Evolutionary conservation across 1,139 yeast species (phyloP), one percentile per base, ranked within the genome.

Genomic region (Candida sanyaensis): DNA sequence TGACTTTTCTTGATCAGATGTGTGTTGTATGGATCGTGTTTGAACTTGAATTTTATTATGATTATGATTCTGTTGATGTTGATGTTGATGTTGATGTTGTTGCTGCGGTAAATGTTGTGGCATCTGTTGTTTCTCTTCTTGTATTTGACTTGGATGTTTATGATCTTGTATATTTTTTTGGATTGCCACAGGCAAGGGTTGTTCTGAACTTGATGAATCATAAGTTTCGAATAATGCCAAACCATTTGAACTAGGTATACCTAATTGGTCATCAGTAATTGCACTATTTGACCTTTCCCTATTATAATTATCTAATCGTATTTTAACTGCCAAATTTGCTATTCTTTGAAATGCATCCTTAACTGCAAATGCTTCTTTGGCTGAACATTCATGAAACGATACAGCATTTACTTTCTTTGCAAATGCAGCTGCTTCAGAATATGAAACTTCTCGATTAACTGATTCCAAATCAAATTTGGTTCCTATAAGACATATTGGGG

Each of bases 401-500:
- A 66, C 23, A 0, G 75, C 76, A 5, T 63, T 63, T 8, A 69
- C 55, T 6, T 53, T 44, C 2, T 51, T 30, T 6, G 75, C 69
- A 44, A 73, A 62, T 5, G 49, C 57, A 32, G 50, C 12, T 0
- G 73, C 78, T 46, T 71, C 71, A 4, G 62, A 63, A 45, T 46
- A 59, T 21, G 57, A 49, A 1, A 71, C 71, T 4, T 43, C 44
- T 42, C 63, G 68, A 37, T 73, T 55, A 23, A 56, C 57, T 1
- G 48, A 48, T 17, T 57, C 64, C 27, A 57, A 47, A 45, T 74
- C 78, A 17, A 60, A 46, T 47, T 68, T 69, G n/a, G 72, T 56
- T 0, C 70, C 77, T 10, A 66, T 69, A 12, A 73, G 51, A 2
- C 63, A 62, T 5, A 68, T 52, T 0, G 74, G 73, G 4, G 74